Conservation (phyloP, 495 filamentous ascomycete genomes). For the Articulospora tetracladia region DNA sequence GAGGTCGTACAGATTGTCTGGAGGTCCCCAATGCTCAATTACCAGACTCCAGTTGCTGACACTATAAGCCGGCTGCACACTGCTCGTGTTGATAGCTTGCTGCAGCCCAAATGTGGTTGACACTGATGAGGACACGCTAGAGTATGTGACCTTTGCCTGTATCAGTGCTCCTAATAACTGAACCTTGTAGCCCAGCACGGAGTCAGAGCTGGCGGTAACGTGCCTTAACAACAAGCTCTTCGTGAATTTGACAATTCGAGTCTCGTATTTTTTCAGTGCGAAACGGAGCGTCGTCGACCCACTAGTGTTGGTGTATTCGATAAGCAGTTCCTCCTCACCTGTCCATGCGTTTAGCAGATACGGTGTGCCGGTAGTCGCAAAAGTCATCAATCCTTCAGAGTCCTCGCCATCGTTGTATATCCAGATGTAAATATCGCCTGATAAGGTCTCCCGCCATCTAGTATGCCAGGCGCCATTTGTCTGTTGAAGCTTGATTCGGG, state of each 20-base stretch:
- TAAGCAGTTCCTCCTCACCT: slow-evolving; percentile 32
- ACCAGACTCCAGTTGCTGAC: slow-evolving; percentile 40
- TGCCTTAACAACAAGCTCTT: slow-evolving; percentile 17
- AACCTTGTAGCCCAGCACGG: neutral
- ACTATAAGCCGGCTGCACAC: slow-evolving; percentile 9
- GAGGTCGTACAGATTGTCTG: slow-evolving; percentile 24
- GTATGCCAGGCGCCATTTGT: slow-evolving; percentile 7
- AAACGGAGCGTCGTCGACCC: slow-evolving; percentile 28
- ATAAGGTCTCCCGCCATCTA: slow-evolving; percentile 14
- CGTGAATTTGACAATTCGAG: slow-evolving; percentile 34
- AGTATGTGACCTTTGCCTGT: neutral
- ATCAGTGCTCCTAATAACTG: neutral
- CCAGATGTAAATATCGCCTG: slow-evolving; percentile 34
- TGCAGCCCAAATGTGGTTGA: neutral
- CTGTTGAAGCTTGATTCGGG: neutral
- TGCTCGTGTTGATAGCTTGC: neutral
- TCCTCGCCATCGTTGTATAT: slow-evolving; percentile 32
- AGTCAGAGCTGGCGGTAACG: slow-evolving; percentile 9
- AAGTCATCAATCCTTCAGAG: slow-evolving; percentile 24
- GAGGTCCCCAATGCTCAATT: slow-evolving; percentile 38
- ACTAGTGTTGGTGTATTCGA: slow-evolving; percentile 25
- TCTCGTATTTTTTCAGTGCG: slow-evolving; percentile 32
- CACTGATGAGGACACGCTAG: slow-evolving; percentile 19
- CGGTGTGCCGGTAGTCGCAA: slow-evolving; percentile 28
- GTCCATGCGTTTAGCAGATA: slow-evolving; percentile 40